These are phyloP conservation scores for Rhazya stricta DNA, from an alignment of 257 asterid species.

Conservation along the genomic window DNA sequence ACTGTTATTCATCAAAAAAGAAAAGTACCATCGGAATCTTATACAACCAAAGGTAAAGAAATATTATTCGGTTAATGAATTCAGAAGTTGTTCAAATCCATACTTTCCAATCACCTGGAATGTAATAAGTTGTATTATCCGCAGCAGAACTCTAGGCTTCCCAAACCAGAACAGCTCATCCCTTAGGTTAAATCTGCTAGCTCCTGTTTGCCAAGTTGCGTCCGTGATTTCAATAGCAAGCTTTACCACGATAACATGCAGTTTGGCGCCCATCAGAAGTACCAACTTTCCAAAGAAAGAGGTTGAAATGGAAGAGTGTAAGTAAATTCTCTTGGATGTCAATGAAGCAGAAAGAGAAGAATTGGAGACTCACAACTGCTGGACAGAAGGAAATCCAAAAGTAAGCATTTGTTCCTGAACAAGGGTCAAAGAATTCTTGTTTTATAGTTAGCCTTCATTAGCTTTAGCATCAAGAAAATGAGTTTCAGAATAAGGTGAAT, in stretches of 20 bases:
- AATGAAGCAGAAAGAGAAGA: conserved; percentile 7
- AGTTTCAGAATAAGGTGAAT: background rate
- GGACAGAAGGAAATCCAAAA: conserved; percentile 91
- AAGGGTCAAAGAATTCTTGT: conserved; percentile 3
- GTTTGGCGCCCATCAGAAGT: conserved; percentile 80
- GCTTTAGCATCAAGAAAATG: conserved; percentile 9
- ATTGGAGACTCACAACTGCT: conserved; percentile 46
- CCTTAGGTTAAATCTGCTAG: conserved; percentile 62
- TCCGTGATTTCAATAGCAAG: conserved; percentile 81
- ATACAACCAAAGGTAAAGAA: background rate
- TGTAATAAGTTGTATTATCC: conserved; percentile 71
- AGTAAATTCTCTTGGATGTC: background rate
- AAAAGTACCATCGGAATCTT: background rate
- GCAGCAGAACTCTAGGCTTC: conserved; percentile 70
- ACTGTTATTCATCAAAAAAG: too few species aligned
- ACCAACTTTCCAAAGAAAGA: conserved; percentile 47
- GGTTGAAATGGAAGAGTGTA: conserved; percentile 7
- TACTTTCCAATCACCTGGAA: conserved; percentile 55
- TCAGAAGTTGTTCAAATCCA: background rate
- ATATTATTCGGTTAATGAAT: background rate
- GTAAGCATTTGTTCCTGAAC: conserved; percentile 83
- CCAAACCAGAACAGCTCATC: conserved; percentile 98
- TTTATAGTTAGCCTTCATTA: conserved; percentile 2
- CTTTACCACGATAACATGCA: conserved; percentile 76
- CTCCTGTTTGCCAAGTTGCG: conserved; percentile 48